A percentile compares a stretch with the other conserved stretches of the same genome.
These are phyloP conservation scores for Cantharellus anzutake DNA, from an alignment of 768 basidiomycete genomes.

Conservation along the genomic window DNA sequence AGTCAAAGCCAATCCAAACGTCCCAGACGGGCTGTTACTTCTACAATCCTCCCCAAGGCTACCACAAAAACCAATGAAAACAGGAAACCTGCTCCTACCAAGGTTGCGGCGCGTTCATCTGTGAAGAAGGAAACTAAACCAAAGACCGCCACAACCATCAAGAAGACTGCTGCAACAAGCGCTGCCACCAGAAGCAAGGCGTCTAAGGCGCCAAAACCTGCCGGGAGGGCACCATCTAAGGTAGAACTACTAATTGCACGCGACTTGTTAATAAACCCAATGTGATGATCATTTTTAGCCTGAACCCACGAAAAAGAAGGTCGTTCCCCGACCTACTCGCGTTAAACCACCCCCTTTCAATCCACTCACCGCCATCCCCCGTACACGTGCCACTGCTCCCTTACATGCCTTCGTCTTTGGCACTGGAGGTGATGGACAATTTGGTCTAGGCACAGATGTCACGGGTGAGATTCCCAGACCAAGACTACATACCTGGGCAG, in stretches of 20 bases:
- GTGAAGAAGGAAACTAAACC: not conserved
- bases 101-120: not conserved
- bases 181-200: not conserved
- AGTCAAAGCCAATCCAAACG: not conserved
- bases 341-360: slow-evolving; percentile 8
- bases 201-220: not conserved
- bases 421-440: slow-evolving; percentile 83
- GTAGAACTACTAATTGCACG: not conserved
- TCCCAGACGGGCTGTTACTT: not conserved
- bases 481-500: slow-evolving; percentile 53
- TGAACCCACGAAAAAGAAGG: not conserved
- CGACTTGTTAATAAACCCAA: not conserved
- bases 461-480: slow-evolving; percentile 61
- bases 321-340: not conserved
- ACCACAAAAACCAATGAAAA: not conserved
- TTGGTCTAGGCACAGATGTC: slow-evolving; percentile 65
- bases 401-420: slow-evolving; percentile 75
- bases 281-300: not conserved
- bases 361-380: slow-evolving; percentile 34
- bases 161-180: not conserved
- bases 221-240: not conserved
- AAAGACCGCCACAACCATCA: not conserved
- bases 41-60: not conserved
- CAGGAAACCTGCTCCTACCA: too few species aligned
- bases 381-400: slow-evolving; percentile 36